Base-by-base conservation (phyloP, 139 green algal genomes). In the Nannochloris sp. region DNA sequence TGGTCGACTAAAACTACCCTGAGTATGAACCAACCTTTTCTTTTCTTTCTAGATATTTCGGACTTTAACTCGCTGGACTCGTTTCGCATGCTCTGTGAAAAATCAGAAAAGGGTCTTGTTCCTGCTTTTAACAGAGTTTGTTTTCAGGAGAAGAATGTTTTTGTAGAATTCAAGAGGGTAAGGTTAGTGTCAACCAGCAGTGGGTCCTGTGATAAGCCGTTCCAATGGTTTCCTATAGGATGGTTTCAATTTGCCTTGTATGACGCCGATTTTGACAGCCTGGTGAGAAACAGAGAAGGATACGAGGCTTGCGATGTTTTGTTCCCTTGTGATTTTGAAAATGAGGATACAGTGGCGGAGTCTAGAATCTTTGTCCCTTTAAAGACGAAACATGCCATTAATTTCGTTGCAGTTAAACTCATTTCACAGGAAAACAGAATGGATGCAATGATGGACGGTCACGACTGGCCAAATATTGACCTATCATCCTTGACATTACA, bases 371-470 rank as follows among this genome's bases (percentile, higher is more conserved):
- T 40, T 40, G 34, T 40, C 34, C 34, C 34, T 4, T 25, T 64
- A 27, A 51, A 50, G n/a, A 50, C 1, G 8, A 21, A 21, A 4
- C 19, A 57, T 27, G 23, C 12, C 21, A 23, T 25, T 31, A 64
- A 64, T 16, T 27, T 57, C n/a, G 12, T 64, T 11, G 23, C 12
- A 18, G 12, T 64, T 2, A 64, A 64, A 25, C 56, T 64, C 2
- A 64, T 64, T 8, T 31, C 19, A 57, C 57, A 64, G 11, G 57
- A 64, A 54, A 64, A 64, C 21, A 18, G 57, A 23, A 64, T 64
- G 57, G 57, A 64, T 27, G 57, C 57, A 51, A 31, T 64, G 43
- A 31, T 25, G n/a, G 57, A 64, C 3, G n/a, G n/a, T 8, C 57
- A 64, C 27, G 12, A 31, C 5, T 64, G 21, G n/a, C 57, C 57